Base-by-base conservation (phyloP, 1,284 basidiomycete genomes). In the Heterobasidion parviporum region DNA sequence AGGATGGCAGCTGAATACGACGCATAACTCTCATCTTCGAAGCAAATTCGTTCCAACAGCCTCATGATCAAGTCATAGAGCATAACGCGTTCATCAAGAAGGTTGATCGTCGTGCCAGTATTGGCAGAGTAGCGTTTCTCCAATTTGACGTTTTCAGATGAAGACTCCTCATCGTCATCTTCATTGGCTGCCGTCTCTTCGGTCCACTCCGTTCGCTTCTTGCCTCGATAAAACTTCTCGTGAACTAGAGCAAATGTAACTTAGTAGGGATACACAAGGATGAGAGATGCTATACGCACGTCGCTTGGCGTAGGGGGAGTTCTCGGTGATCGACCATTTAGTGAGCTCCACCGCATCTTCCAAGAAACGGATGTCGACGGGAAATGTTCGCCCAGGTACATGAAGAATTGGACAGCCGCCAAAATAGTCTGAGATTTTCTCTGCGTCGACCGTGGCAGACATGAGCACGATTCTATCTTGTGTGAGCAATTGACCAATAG, bases 341-440 rank as follows among this genome's bases (percentile, higher is more conserved):
- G 89, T 85, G 57, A 82, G 76, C 70, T 99, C 89, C 32, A 99
- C 80, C 0, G 92, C 94, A 70, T 99, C 97, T 70, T 99, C 97
- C 8, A 99, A 75, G 66, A 85, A 99, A 51, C 82, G 79, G 16
- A 91, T 79, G 51, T 92, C 85, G 10, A 99, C 97, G 8, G 97
- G 96, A 75, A 94, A 99, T 0, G 95, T 98, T n/a, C 97, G 82
- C 2, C 97, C 97, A 8, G 96, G 96, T 15, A 99, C 92, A 60
- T 84, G 83, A 49, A 98, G 75, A 32, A 87, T 85, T 0, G 94
- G 94, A 67, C 95, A 98, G 32, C 86, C 86, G 18, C 89, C 92
- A 67, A 99, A 98, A 72, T 92, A 99, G 20, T 72, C 74, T n/a
- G 94, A 92, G 53, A 99, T 87, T 71, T 98, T 96, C 58, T 95